These are phyloP conservation scores for Polytrichum commune DNA, from an alignment of 225 moss, liverwort and hornwort genomes.

Conservation along the genomic window DNA sequence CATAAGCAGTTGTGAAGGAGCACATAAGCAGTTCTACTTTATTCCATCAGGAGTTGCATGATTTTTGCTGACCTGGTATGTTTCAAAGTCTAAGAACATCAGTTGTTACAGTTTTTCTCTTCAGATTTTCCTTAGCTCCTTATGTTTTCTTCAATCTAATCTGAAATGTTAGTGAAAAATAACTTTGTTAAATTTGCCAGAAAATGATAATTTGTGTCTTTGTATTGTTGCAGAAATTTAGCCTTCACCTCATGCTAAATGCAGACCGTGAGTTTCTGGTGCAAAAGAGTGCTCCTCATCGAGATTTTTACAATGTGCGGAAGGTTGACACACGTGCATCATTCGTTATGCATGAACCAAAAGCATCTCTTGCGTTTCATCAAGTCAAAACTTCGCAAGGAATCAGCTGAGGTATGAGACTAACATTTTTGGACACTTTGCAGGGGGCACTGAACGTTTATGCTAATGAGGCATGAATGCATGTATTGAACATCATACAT, in stretches of 20 bases:
- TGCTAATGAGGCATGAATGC: too few relatives aligned
- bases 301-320: slow-evolving; percentile 88
- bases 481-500: too few relatives aligned
- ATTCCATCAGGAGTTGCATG: neutral
- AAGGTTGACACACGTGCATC: slow-evolving; percentile 97
- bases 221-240: slow-evolving; percentile 62
- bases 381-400: slow-evolving; percentile 89
- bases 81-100: neutral
- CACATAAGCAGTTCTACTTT: too few relatives aligned
- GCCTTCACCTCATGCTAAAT: slow-evolving; percentile 90
- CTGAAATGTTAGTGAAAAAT: too few relatives aligned
- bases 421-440: too few relatives aligned
- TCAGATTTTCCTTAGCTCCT: too few relatives aligned
- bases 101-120: neutral
- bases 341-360: slow-evolving; percentile 94
- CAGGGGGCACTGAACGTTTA: too few relatives aligned
- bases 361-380: slow-evolving; percentile 94
- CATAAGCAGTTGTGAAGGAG: neutral
- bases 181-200: too few relatives aligned
- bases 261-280: slow-evolving; percentile 91
- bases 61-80: neutral
- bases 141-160: too few relatives aligned
- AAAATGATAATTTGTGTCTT: too few relatives aligned
- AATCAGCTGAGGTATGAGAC: slow-evolving; percentile 62
- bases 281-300: slow-evolving; percentile 92